phyloP scores from a whole-genome alignment of 805 yeast species.

The Candida insectorum region DNA sequence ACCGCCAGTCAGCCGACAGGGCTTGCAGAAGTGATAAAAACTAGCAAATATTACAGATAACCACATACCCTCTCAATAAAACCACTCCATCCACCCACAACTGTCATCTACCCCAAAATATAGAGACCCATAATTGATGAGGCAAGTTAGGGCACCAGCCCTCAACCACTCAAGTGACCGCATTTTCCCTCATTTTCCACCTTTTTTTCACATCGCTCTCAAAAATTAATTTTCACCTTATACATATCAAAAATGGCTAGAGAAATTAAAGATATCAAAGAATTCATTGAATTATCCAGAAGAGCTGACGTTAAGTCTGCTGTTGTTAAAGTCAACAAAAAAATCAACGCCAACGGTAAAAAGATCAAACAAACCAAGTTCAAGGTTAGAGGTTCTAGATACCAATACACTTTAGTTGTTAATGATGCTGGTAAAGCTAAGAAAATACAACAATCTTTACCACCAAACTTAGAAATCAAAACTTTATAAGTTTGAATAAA shows the following conservation, averaged over 20 bases:
- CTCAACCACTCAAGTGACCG: no score
- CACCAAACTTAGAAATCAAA: slow-evolving; percentile 83
- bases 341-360: slow-evolving; percentile 78
- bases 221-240: slow-evolving; percentile 8
- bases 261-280: slow-evolving; percentile 95
- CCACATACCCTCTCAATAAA: no score
- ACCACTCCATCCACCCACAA: no score
- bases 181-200: no score
- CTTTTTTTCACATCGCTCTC: slow-evolving; percentile 8
- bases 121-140: no score
- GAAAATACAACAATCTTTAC: slow-evolving; percentile 96
- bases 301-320: slow-evolving; percentile 93
- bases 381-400: slow-evolving; percentile 96
- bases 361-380: slow-evolving; percentile 92
- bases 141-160: no score
- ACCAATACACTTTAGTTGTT: slow-evolving; percentile 93
- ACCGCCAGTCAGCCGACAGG: no score
- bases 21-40: no score
- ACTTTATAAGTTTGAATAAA: slow-evolving; percentile 30
- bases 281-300: slow-evolving; percentile 94
- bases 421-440: slow-evolving; percentile 95
- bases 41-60: no score
- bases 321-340: slow-evolving; percentile 89
- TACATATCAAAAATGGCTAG: no score
- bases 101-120: no score